These are phyloP conservation scores for Daldinia eschscholtzii DNA, from an alignment of 2,329 filamentous ascomycete species.

Conservation along the genomic window DNA sequence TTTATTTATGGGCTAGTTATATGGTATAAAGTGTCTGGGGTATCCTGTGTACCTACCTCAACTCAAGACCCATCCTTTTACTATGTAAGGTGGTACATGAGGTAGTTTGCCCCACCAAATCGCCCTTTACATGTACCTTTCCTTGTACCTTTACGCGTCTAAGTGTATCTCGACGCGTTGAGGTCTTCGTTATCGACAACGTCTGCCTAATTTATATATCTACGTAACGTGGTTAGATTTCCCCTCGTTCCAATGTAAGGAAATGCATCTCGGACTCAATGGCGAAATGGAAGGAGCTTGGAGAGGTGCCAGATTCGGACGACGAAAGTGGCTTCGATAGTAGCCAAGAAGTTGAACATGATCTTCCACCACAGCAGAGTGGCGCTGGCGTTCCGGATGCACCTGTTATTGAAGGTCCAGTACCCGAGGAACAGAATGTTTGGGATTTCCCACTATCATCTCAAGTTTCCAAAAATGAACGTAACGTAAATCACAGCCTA, in stretches of 20 bases:
- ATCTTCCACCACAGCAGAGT: conserved; percentile 30
- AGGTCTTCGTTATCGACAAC: conserved; percentile 10
- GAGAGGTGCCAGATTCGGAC: conserved; percentile 61
- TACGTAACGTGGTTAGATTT: conserved; percentile 23
- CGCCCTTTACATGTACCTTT: conserved; percentile 4
- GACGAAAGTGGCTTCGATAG: conserved; percentile 57
- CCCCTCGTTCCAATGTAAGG: conserved; percentile 23
- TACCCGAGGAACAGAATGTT: conserved; percentile 35
- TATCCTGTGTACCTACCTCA: neutral
- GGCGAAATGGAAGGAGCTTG: conserved; percentile 60
- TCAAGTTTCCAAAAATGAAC: conserved; percentile 35
- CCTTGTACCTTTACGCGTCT: conserved; percentile 35
- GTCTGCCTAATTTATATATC: conserved; percentile 12
- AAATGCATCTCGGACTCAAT: conserved; percentile 54
- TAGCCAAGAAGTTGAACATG: conserved; percentile 50
- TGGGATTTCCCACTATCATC: conserved; percentile 53
- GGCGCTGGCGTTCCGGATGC: conserved; percentile 15
- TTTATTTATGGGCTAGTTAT: neutral
- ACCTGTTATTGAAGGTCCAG: conserved; percentile 7
- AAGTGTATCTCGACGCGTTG: conserved; percentile 42
- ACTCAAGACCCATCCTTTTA: neutral
- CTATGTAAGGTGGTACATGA: no score
- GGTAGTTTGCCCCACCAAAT: conserved; percentile 17
- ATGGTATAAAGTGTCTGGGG: neutral
- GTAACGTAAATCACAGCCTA: conserved; percentile 47